Evolutionary conservation across 202 grass and related monocot species (phyloP).

Genomic region (Zoysia matrella): DNA sequence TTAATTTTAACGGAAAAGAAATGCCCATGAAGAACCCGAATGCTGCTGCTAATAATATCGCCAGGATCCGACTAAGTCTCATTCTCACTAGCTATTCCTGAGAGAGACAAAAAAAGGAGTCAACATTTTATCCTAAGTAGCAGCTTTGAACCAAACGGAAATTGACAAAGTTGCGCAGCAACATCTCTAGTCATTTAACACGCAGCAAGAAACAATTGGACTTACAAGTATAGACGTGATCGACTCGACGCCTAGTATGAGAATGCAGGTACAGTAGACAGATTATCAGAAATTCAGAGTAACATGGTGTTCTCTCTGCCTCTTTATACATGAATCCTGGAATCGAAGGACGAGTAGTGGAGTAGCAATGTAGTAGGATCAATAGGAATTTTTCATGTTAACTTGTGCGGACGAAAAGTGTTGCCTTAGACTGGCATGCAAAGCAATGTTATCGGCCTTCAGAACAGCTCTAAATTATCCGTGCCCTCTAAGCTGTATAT

Average conservation of each 20-base stretch:
- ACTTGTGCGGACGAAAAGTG: neutral
- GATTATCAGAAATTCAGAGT: neutral
- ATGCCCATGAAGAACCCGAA: neutral
- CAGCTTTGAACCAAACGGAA: neutral
- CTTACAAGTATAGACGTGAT: neutral
- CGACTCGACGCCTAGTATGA: neutral
- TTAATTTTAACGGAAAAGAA: neutral
- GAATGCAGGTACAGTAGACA: neutral
- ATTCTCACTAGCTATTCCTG: neutral
- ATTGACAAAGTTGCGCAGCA: neutral
- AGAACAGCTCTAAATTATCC: neutral
- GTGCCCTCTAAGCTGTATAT: neutral
- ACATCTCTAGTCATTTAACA: neutral
- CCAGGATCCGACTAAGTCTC: neutral
- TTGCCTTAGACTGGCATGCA: neutral
- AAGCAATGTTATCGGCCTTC: neutral
- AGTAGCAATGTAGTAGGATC: neutral
- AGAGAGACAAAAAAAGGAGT: neutral
- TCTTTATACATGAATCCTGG: neutral
- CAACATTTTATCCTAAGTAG: neutral
- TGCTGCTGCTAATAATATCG: neutral
- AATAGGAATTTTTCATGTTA: neutral
- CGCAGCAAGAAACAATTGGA: neutral
- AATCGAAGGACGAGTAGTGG: neutral
- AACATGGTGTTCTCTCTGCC: neutral